Base-by-base conservation (phyloP, 495 filamentous ascomycete species). In the Recurvomyces mirabilis region DNA sequence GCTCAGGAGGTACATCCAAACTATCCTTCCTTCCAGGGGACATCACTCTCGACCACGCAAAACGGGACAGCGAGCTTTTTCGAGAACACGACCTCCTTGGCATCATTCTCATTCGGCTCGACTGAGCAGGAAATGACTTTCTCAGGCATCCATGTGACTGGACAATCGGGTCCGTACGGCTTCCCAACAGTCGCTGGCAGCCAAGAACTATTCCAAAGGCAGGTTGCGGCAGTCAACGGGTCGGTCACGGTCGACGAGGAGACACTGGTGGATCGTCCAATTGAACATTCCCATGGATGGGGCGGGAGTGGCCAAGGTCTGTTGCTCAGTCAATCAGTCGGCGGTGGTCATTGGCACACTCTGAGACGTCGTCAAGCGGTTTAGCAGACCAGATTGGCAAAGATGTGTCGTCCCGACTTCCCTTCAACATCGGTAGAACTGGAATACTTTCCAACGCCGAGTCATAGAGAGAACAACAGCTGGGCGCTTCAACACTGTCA, bases 101-200 rank as follows among this genome's bases (percentile, higher is more conserved):
- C 49, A 14, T 70, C 69, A 17, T 64, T 53, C 22, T 69, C 70
- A 12, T 72, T 57, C 33, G 79, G 78, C 0, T 68, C 61, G 25
- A 70, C 72, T 1, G 62, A 59, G 30, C 78, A 82, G 58, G 60
- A 64, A 5, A 76, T 81, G 46, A 57, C 52, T 1, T 78, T 82
- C 34, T 28, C 37, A 1, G 39, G 44, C 24, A 35, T 38, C 23
- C 38, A 41, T 14, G 39, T 54, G 3, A 56, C 55, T 6, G 56
- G 39, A 7, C 47, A 48, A 11, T 61, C 66, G 26, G 60, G 59
- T 11, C 31, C 38, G 15, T 32, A 64, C 12, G 18, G 22, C 10
- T 28, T 38, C 18, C 38, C 46, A 21, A 4, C 29, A 13, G 41
- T 44, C 13, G 14, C 38, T 5, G 43, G 45, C 2, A 49, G 39